These are phyloP conservation scores for Neofusicoccum sp. DNA, from an alignment of 2,329 filamentous ascomycete species.

Conservation along the genomic window DNA sequence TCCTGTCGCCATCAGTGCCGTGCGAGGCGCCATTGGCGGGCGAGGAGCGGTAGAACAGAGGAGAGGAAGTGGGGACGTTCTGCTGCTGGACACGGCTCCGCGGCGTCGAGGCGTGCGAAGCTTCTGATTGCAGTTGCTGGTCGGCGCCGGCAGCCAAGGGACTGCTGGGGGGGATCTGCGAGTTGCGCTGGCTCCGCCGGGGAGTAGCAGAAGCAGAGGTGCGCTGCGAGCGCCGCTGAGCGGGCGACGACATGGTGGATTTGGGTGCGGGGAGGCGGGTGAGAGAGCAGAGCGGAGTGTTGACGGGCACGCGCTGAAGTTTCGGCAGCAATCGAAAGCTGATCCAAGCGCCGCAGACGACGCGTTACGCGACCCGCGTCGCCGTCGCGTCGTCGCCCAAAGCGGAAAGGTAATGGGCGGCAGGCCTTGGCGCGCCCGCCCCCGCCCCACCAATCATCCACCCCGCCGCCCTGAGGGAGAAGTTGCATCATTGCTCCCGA, in stretches of 20 bases:
- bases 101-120: constrained; percentile 40
- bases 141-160: constrained; percentile 42
- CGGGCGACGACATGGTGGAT: constrained; percentile 62
- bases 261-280: not conserved
- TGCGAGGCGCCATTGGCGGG: constrained; percentile 47
- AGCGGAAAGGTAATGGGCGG: not conserved
- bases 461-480: not conserved
- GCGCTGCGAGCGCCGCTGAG: constrained; percentile 55
- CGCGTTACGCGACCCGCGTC: constrained; percentile 24
- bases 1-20: constrained; percentile 61
- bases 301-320: constrained; percentile 10
- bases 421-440: not conserved
- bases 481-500: constrained; percentile 9
- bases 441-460: constrained; percentile 14
- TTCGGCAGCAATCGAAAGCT: constrained; percentile 9
- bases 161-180: constrained; percentile 54
- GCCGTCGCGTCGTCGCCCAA: constrained; percentile 18
- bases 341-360: constrained; percentile 8
- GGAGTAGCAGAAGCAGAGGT: constrained; percentile 56
- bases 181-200: constrained; percentile 53
- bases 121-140: constrained; percentile 44
- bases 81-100: constrained; percentile 45
- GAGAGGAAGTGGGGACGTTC: constrained; percentile 66
- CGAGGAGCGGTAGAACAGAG: constrained; percentile 72
- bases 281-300: not conserved